phyloP scores from a whole-genome alignment of 2,329 filamentous ascomycete genomes.

The Phialemoniopsis sp. region DNA sequence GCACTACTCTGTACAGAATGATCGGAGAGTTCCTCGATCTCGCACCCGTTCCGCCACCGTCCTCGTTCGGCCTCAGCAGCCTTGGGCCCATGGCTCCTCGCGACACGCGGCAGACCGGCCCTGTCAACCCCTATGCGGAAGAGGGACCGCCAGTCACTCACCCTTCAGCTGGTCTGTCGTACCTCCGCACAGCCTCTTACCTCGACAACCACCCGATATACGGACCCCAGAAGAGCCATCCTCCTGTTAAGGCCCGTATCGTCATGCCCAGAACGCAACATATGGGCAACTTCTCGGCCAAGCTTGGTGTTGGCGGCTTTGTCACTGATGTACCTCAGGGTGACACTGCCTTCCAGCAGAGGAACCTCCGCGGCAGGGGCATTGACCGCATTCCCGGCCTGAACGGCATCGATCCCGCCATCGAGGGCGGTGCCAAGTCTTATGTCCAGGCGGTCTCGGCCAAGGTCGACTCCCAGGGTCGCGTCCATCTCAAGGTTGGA shows the following conservation, averaged over 20 bases:
- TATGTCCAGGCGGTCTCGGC: conserved; percentile 42
- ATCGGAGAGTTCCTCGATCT: conserved; percentile 61
- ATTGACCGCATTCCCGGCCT: conserved; percentile 23
- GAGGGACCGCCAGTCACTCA: conserved; percentile 56
- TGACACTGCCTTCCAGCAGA: conserved; percentile 35
- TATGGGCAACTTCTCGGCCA: conserved; percentile 16
- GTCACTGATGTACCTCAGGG: conserved; percentile 36
- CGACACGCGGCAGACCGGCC: conserved; percentile 13
- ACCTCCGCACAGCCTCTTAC: conserved; percentile 51
- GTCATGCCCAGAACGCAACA: conserved; percentile 33
- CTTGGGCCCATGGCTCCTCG: conserved; percentile 17
- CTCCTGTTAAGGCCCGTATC: conserved; percentile 47
- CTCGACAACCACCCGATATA: conserved; percentile 58
- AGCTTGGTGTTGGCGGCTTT: conserved; percentile 53
- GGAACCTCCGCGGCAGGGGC: background rate
- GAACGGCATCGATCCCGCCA: conserved; percentile 37
- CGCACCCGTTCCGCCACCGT: conserved; percentile 39
- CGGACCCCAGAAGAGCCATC: conserved; percentile 48
- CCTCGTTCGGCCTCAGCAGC: conserved; percentile 16
- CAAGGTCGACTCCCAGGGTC: conserved; percentile 45
- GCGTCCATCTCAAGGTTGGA: conserved; percentile 37
- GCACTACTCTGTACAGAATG: conserved; percentile 43
- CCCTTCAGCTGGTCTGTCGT: conserved; percentile 59
- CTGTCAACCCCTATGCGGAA: conserved; percentile 40
- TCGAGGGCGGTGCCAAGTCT: conserved; percentile 49